Evolutionary conservation across 148 eudicot genomes (phyloP), one percentile per base, ranked within the genome.

Genomic region (Chenopodium quinoa): DNA sequence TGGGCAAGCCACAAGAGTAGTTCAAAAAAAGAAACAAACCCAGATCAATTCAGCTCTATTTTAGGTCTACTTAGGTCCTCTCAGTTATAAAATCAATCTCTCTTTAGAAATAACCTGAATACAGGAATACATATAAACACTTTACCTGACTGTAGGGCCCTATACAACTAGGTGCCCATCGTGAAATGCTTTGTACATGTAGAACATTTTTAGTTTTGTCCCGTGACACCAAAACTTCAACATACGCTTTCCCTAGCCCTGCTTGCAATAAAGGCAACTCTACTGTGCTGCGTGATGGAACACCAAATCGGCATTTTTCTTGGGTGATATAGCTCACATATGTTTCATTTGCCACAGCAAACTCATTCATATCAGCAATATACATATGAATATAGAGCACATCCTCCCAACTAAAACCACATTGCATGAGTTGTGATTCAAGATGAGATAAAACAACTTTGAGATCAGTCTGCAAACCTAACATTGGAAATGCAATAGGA

Each of bases 121-220:
- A 22, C 19, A 32, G 69, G 25, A 63, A 70, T 20, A 40, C 22
- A 6, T 22, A 75, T 19, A 65, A 79, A 22, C 12, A 19, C 47
- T 40, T 72, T 86, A 95, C 98, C 97, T 95, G 99, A 85, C 99
- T 95, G 84, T 95, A 95, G 14, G 99, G 99, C 75, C 99, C 99
- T 48, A 95, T 95, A 80, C 97, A 91, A 84, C 99, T 95, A 80
- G 99, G 99, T 76, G 99, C 99, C 99, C 99, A 95, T 77, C 88
- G 85, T 11, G 99, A 95, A 83, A 95, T 93, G 86, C 99, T 95
- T 73, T 95, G 99, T n/a, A 95, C 98, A 84, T 95, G 99, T 88
- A 95, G 87, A 80, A 95, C 99, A 79, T 86, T 90, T 87, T 93
- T 95, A 80, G 86, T 84, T 72, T 84, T 85, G 73, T 93, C 92